Evolutionary conservation across 305 asterid genomes (phyloP).

Genomic region (Rubia peregrina): DNA sequence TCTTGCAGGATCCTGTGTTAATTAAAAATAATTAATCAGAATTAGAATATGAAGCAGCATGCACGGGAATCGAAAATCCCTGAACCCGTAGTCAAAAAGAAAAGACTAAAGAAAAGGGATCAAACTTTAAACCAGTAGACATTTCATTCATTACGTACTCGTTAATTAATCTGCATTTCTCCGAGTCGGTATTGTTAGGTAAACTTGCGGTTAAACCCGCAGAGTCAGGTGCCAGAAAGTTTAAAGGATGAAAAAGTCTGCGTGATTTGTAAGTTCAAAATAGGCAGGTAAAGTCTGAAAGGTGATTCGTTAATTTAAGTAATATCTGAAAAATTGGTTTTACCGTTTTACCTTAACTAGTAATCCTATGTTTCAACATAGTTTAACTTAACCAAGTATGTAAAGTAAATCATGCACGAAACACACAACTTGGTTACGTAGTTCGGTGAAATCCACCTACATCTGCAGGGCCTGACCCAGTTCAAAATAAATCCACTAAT

Average conservation of each 20-base stretch:
- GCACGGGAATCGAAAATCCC: conserved; percentile 8
- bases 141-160: not conserved
- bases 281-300: conserved; percentile 4
- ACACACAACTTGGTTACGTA: too few species aligned
- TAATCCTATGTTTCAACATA: too few species aligned
- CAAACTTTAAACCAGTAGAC: conserved; percentile 4
- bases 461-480: too few species aligned
- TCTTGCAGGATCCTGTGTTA: not conserved
- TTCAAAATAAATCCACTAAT: too few species aligned
- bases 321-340: too few species aligned
- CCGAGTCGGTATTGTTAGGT: not conserved
- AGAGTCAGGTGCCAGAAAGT: not conserved
- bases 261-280: conserved; percentile 19
- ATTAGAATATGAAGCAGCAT: not conserved
- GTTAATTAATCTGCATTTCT: not conserved
- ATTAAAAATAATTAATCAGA: not conserved
- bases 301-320: not conserved
- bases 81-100: not conserved
- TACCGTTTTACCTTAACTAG: too few species aligned
- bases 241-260: conserved; percentile 13
- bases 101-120: conserved; percentile 9
- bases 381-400: too few species aligned
- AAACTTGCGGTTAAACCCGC: not conserved
- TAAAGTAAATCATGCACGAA: too few species aligned
- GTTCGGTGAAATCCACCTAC: too few species aligned